Conservation (phyloP, 257 asterid genomes). For the Oldenlandia corymbosa region DNA sequence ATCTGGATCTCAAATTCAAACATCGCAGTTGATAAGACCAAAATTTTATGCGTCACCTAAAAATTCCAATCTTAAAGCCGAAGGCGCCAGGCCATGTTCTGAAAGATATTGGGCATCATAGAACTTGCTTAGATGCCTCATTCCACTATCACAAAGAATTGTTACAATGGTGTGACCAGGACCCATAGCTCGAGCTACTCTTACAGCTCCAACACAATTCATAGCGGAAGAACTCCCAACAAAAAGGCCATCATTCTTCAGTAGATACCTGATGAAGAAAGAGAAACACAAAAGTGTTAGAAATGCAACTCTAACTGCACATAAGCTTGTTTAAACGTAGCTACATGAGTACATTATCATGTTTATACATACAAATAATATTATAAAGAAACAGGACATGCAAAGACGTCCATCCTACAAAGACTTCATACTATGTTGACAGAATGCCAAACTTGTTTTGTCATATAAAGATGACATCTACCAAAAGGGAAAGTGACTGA, state of each 20-base stretch:
- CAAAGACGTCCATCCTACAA: neutral
- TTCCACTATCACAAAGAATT: slow-evolving; percentile 88
- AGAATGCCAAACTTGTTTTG: neutral
- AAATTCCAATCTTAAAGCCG: slow-evolving; percentile 68
- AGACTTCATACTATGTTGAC: neutral
- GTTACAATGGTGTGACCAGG: slow-evolving; percentile 89
- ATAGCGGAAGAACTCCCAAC: slow-evolving; percentile 96
- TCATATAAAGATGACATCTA: neutral
- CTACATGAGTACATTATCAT: neutral
- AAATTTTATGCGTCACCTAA: slow-evolving; percentile 31
- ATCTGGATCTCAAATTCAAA: too few relatives aligned
- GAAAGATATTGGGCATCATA: slow-evolving; percentile 59
- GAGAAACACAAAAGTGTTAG: neutral
- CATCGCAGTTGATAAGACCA: neutral
- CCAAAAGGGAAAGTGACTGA: neutral
- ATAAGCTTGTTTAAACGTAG: neutral
- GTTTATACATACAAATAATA: neutral
- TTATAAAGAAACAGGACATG: neutral
- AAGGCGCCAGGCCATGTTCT: slow-evolving; percentile 53
- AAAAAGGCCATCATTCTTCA: slow-evolving; percentile 91
- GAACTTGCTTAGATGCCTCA: slow-evolving; percentile 93
- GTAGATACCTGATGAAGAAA: slow-evolving; percentile 46
- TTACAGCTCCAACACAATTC: slow-evolving; percentile 97
- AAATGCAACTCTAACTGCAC: neutral
- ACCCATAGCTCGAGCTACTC: slow-evolving; percentile 72